These are phyloP conservation scores for Alternaria brassicae DNA, from an alignment of 2,329 filamentous ascomycete genomes.

Conservation along the genomic window DNA sequence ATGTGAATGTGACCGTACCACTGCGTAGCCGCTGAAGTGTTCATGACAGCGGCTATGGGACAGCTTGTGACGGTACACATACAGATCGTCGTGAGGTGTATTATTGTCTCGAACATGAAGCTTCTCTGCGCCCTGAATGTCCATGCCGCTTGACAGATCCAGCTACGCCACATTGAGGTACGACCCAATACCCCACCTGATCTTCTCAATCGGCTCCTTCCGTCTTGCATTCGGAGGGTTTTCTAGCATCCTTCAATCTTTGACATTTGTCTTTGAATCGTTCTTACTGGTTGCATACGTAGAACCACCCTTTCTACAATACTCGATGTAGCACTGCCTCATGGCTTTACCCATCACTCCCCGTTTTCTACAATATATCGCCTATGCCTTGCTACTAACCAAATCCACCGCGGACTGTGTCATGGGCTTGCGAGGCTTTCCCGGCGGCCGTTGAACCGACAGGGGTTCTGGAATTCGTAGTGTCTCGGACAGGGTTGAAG, in stretches of 20 bases:
- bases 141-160: neutral
- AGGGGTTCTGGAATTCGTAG: slow-evolving; percentile 30
- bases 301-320: neutral
- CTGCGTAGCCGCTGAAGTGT: neutral
- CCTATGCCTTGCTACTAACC: slow-evolving; percentile 19
- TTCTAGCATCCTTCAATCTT: slow-evolving; percentile 11
- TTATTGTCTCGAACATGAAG: neutral
- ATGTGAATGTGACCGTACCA: neutral
- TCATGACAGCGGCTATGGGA: neutral
- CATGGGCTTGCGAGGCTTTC: slow-evolving; percentile 21
- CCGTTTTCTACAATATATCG: slow-evolving; percentile 4
- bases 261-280: slow-evolving; percentile 3
- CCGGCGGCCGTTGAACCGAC: slow-evolving; percentile 23
- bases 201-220: neutral
- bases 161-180: neutral
- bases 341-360: neutral
- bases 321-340: neutral
- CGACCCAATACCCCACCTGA: neutral
- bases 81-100: neutral
- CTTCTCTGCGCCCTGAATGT: neutral
- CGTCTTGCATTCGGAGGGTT: neutral
- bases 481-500: slow-evolving; percentile 37
- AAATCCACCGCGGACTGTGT: slow-evolving; percentile 18
- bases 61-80: neutral
- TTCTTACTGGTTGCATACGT: neutral